phyloP scores from a whole-genome alignment of 176 grass and related monocot genomes.

The Aegilops speltoides region DNA sequence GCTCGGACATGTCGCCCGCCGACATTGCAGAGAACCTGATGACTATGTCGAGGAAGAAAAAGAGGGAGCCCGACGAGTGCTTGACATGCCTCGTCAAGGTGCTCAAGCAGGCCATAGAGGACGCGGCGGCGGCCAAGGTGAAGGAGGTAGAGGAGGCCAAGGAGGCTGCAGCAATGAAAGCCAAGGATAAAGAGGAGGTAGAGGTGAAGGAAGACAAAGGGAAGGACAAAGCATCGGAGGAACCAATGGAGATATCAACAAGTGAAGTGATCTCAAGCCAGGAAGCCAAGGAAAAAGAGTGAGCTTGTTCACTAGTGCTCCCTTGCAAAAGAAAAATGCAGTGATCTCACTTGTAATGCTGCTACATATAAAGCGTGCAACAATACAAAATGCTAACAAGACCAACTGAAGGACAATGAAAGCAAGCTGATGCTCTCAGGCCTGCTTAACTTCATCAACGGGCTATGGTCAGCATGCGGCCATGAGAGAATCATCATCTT shows the following conservation, averaged over 20 bases:
- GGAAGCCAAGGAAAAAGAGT: too few species aligned
- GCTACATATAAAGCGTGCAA: too few species aligned
- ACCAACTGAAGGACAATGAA: background rate
- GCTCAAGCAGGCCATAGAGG: background rate
- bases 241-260: background rate
- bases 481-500: conserved; percentile 68
- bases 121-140: background rate
- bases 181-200: background rate
- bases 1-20: conserved; percentile 35
- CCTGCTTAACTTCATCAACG: conserved; percentile 77
- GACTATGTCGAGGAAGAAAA: background rate
- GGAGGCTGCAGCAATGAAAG: too few species aligned
- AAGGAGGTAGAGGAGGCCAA: background rate
- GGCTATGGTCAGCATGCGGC: conserved; percentile 56
- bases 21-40: conserved; percentile 30
- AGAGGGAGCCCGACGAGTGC: background rate
- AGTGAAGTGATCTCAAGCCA: background rate
- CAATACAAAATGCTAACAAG: too few species aligned
- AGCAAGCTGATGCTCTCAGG: conserved; percentile 57
- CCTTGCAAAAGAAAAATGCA: too few species aligned
- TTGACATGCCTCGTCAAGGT: background rate
- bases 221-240: background rate
- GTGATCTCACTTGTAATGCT: too few species aligned
- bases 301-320: too few species aligned
- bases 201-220: background rate